Conservation (phyloP, 148 eudicot genomes). For the Tetragonia tetragonoides region DNA sequence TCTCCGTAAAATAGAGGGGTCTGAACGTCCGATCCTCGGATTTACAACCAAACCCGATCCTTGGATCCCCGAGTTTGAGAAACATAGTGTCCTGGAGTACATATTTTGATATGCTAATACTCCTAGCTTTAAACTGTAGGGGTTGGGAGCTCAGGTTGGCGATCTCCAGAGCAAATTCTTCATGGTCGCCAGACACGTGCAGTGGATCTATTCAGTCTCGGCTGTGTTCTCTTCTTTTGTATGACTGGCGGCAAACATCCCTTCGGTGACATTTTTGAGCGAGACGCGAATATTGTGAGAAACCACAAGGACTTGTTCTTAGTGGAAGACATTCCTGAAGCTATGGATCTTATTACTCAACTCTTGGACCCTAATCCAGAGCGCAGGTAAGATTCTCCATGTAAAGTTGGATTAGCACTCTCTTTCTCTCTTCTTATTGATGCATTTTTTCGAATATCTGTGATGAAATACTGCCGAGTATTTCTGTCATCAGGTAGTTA, state of each 20-base stretch:
- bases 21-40: too few species aligned
- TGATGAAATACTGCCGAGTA: too few species aligned
- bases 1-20: too few species aligned
- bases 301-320: constrained; percentile 63
- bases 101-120: neutral
- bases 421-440: neutral
- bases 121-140: constrained; percentile 39
- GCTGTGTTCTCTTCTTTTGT: constrained; percentile 84
- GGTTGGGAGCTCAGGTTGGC: constrained; percentile 95
- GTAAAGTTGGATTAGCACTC: neutral
- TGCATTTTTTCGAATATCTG: too few species aligned
- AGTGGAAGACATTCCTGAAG: constrained; percentile 84
- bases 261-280: constrained; percentile 76
- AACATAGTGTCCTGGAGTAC: too few species aligned
- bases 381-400: constrained; percentile 48
- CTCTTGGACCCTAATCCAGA: constrained; percentile 65
- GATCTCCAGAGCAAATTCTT: constrained; percentile 93
- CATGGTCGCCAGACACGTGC: constrained; percentile 92
- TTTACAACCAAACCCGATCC: too few species aligned
- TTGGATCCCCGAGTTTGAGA: too few species aligned
- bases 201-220: constrained; percentile 86
- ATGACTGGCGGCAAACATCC: constrained; percentile 92
- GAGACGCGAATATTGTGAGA: constrained; percentile 82
- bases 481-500: too few species aligned
- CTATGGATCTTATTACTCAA: constrained; percentile 62